Base-by-base conservation (phyloP, 2,329 filamentous ascomycete genomes). In the Ceratocystis albifundus region DNA sequence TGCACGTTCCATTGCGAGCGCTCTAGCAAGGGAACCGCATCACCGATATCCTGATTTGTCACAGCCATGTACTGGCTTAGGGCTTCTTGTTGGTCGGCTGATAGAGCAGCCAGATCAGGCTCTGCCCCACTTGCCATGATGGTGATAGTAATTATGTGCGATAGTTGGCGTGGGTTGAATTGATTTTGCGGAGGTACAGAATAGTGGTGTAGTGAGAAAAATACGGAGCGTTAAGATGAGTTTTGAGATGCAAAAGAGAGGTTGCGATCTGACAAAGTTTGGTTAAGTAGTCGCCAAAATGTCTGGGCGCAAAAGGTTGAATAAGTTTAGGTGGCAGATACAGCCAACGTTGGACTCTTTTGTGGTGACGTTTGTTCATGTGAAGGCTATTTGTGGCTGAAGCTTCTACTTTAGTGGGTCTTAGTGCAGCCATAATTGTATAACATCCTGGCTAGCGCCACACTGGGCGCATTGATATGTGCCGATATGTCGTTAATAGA, bases 1-100 rank as follows among this genome's bases (percentile, higher is more conserved):
- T 93, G 89, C 0, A 96, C 88, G 73, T 97, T 99, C 94, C 94
- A 99, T 80, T 97, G 88, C 66, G 91, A 96, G 69, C 91, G 82
- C 70, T 87, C 84, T 1, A 99, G 80, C 3, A 99, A 75, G 1
- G 89, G 85, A 62, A 96, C 80, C 1, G 94, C 91, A 67, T 89
- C 85, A 55, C 84, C 81, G 57, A 85, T 75, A 25, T 90, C 87
- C 75, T 96, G 91, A 71, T 92, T 86, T 30, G 94, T 97, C 63
- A 99, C 88, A 64, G 88, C 83, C 17, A 87, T 90, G 76, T 91
- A 96, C 73, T 96, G 93, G 71, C 96, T 87, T 30, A 99, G 83
- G 61, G 90, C 88, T 64, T 87, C 83, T 75, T 90, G 90, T 78
- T 97, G 91, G 70, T 83, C 83, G 69, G 86, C 78, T 63, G 88